phyloP scores from a whole-genome alignment of 352 stramenopile genomes.

The Peronospora destructor region DNA sequence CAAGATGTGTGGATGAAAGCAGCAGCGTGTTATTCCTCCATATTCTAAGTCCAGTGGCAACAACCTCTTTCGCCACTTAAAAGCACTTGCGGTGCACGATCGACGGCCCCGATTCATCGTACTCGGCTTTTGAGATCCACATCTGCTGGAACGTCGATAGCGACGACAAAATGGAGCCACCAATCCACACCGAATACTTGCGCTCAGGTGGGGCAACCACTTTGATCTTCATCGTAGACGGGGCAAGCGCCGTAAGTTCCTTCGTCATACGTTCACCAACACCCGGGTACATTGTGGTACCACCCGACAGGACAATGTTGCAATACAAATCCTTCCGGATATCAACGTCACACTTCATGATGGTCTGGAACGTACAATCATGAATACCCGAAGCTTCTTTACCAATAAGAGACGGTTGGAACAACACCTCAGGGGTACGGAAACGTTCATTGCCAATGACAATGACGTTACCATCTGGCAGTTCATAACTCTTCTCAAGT shows the following conservation, averaged over 20 bases:
- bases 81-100: constrained; percentile 97
- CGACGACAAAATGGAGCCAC: constrained; percentile 94
- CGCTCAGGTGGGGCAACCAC: constrained; percentile 89
- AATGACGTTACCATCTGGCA: constrained; percentile 97
- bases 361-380: constrained; percentile 67
- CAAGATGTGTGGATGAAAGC: background rate
- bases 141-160: constrained; percentile 97
- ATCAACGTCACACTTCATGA: constrained; percentile 90
- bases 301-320: constrained; percentile 95
- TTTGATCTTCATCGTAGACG: constrained; percentile 94
- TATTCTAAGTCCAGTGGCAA: constrained; percentile 26
- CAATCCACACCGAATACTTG: constrained; percentile 97
- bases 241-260: constrained; percentile 84
- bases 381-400: constrained; percentile 77
- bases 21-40: constrained; percentile 9
- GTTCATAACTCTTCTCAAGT: constrained; percentile 94
- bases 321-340: constrained; percentile 91
- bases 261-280: constrained; percentile 92
- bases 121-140: constrained; percentile 97
- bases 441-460: constrained; percentile 95
- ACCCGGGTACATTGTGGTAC: constrained; percentile 93
- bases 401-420: constrained; percentile 91
- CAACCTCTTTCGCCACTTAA: constrained; percentile 39
- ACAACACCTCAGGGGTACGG: constrained; percentile 92
- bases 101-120: constrained; percentile 93